Conservation (phyloP, 2,329 filamentous ascomycete species). For the Calonectria hawksworthii region DNA sequence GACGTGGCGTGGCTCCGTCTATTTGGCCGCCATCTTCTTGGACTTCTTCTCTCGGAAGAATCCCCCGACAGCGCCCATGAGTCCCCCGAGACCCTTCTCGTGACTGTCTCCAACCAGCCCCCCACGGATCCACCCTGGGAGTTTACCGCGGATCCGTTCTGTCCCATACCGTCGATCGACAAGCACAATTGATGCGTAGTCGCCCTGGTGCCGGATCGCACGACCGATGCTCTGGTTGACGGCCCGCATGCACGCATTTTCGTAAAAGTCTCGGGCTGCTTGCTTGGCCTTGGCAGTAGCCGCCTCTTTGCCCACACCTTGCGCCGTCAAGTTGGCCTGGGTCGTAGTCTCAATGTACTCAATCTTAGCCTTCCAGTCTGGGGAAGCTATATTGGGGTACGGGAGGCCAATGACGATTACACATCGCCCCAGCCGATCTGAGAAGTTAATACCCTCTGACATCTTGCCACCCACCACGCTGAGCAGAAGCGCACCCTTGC, state of each 20-base stretch:
- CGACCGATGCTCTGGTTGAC: constrained; percentile 97
- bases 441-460: constrained; percentile 99
- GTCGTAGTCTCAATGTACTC: constrained; percentile 82
- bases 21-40: constrained; percentile 12
- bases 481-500: constrained; percentile 81
- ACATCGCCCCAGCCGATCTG: constrained; percentile 87
- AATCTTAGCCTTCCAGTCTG: constrained; percentile 94
- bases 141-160: constrained; percentile 79
- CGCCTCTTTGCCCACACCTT: constrained; percentile 41
- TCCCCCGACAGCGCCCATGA: constrained; percentile 69
- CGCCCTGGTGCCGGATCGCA: constrained; percentile 87
- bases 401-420: constrained; percentile 94
- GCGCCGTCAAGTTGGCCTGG: constrained; percentile 51
- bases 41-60: constrained; percentile 70
- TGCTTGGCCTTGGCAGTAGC: constrained; percentile 60
- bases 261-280: constrained; percentile 84
- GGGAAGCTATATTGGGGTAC: constrained; percentile 89
- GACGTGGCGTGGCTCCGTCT: constrained; percentile 11
- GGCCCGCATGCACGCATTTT: constrained; percentile 95
- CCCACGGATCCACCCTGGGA: constrained; percentile 89
- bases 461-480: constrained; percentile 95
- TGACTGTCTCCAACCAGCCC: constrained; percentile 70
- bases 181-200: constrained; percentile 93
- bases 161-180: constrained; percentile 85
- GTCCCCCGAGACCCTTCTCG: constrained; percentile 65